phyloP scores from a whole-genome alignment of 208 protist species.

The Leishmania braziliensis region DNA sequence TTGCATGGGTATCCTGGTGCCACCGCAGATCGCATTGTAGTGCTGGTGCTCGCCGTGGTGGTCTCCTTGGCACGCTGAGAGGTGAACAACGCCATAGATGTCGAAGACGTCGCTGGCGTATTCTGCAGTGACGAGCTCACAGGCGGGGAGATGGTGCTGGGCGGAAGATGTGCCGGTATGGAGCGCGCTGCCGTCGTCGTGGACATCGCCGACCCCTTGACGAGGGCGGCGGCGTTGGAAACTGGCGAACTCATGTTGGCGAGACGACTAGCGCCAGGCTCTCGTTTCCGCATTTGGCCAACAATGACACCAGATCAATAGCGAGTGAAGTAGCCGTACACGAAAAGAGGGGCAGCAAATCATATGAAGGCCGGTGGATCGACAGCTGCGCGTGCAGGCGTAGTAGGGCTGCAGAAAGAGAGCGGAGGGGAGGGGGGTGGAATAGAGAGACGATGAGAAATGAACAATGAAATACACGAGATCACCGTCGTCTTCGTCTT shows the following conservation, averaged over 20 bases:
- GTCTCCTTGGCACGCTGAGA: neutral
- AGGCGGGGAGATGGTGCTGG: neutral
- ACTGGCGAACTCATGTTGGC: neutral
- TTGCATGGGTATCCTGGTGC: neutral
- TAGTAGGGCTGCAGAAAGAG: neutral
- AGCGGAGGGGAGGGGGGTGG: neutral
- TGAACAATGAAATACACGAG: neutral
- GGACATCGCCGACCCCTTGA: neutral
- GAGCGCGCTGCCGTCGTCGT: neutral
- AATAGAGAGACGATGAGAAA: neutral
- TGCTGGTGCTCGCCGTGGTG: neutral
- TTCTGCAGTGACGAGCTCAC: neutral
- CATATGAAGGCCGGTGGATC: constrained; percentile 2
- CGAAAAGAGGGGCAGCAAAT: neutral
- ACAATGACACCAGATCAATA: neutral
- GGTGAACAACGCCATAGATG: neutral
- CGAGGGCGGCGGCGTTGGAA: neutral
- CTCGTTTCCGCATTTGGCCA: constrained; percentile 3
- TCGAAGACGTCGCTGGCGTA: neutral
- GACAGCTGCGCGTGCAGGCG: neutral
- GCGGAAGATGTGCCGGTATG: neutral
- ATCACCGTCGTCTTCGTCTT: neutral
- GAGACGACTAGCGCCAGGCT: neutral
- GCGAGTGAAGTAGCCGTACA: neutral
- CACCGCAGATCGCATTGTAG: neutral